Base-by-base conservation (phyloP, 192 early-diverging fungal species). In the Coemansia javaensis region DNA sequence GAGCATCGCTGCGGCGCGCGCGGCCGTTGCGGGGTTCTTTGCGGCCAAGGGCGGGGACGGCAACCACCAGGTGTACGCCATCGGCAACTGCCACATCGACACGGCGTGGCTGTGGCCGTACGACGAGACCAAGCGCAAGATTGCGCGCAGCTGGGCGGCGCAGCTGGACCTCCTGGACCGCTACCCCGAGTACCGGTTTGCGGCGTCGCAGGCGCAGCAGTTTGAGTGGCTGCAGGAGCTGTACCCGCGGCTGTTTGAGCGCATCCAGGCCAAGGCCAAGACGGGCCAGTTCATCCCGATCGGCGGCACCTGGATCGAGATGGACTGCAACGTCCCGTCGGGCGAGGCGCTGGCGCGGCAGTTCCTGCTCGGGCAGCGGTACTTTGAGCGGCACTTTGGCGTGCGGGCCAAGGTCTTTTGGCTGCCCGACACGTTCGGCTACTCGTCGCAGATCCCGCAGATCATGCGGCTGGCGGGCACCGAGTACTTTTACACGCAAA, bases 401-500 rank as follows among this genome's bases (percentile, higher is more conserved):
- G 56, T 74, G 25, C 76, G 79, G 18, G 79, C 77, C 44, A 74
- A 79, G 47, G 85, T 94, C 6, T 94, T 94, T 59, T 96, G 93
- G 95, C 77, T 98, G 5, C 93, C 95, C 5, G 95, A 90, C 64
- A 89, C 90, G 1, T 94, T 97, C 72, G 93, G 93, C 24, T 93
- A 93, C 63, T 87, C 90, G 47, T 85, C 84, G 24, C 89, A 89
- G 61, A 52, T 99, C 28, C 97, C 97, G 8, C 97, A 99, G 77
- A 92, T 99, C 30, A 75, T 93, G 18, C 61, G 78, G 23, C 71
- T 77, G 34, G 62, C 90, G 0, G 91, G 79, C 34, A 70, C 90
- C 43, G 69, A 91, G 63, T 99, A 95, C 66, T 99, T 99, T 50
- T 99, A 96, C 65, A 99, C 97, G 3, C 97, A 98, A 63, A 99